phyloP scores from a whole-genome alignment of 345 rosid species.

The Melaleuca alternifolia region DNA sequence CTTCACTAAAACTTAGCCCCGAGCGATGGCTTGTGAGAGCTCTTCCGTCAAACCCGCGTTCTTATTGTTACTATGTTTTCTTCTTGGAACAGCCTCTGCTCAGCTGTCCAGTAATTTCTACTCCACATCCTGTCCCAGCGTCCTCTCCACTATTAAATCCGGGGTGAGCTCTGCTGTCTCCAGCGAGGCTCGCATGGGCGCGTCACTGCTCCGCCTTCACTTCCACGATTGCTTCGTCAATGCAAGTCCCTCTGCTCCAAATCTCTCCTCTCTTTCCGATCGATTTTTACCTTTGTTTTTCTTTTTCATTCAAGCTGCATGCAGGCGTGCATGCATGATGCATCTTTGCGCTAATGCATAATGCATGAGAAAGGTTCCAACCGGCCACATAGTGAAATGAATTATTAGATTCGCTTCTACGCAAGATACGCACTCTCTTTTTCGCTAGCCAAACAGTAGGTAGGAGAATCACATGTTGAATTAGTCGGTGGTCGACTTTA shows the following conservation, averaged over 20 bases:
- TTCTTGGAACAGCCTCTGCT: constrained; percentile 4
- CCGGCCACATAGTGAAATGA: neutral
- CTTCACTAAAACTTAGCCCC: neutral
- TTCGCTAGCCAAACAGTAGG: neutral
- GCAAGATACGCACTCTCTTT: neutral
- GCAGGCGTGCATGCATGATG: neutral
- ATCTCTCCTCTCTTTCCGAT: neutral
- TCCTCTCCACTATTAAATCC: constrained; percentile 21
- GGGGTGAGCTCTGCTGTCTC: constrained; percentile 25
- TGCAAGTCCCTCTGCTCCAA: constrained; percentile 12
- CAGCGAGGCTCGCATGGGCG: constrained; percentile 46
- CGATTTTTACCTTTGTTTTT: neutral
- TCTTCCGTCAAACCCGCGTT: neutral
- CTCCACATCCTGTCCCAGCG: constrained; percentile 23
- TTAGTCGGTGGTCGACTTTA: neutral
- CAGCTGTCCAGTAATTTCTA: constrained; percentile 34
- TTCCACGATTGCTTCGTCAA: constrained; percentile 61
- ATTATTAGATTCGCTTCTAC: neutral
- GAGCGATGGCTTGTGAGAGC: neutral
- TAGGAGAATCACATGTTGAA: neutral
- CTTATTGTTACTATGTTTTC: neutral
- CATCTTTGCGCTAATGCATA: neutral
- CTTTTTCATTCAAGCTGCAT: neutral
- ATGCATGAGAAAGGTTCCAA: neutral
- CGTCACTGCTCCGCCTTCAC: constrained; percentile 51